Conservation (phyloP, 78 protist genomes). For the Planoprotostelium fungivorum region DNA sequence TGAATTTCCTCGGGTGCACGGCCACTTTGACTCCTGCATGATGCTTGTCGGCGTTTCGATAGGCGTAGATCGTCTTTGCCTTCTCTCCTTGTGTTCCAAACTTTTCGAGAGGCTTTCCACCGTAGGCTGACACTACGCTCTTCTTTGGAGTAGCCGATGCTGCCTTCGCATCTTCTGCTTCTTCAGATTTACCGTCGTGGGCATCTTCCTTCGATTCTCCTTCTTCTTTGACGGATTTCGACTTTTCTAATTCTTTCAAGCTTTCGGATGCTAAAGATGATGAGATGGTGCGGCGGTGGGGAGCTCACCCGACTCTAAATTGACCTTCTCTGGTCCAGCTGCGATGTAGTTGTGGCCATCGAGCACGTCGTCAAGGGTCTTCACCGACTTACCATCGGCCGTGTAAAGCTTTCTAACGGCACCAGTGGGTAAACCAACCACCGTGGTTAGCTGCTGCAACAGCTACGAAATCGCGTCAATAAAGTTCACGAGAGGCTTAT, state of each 20-base stretch:
- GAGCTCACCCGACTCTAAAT: neutral
- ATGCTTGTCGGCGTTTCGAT: slow-evolving; percentile 43
- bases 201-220: neutral
- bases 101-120: slow-evolving; percentile 2
- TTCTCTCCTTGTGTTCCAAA: slow-evolving; percentile 50
- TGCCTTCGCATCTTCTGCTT: too few species aligned
- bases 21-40: slow-evolving; percentile 19
- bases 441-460: slow-evolving; percentile 24
- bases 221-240: neutral
- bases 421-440: slow-evolving; percentile 41
- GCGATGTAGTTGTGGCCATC: slow-evolving; percentile 36
- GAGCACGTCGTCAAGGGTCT: slow-evolving; percentile 20
- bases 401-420: slow-evolving; percentile 33
- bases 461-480: neutral
- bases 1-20: slow-evolving; percentile 31
- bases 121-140: neutral
- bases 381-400: slow-evolving; percentile 20
- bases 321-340: neutral
- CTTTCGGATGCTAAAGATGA: neutral
- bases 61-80: slow-evolving; percentile 11
- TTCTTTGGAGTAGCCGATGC: too few species aligned
- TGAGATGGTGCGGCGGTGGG: neutral
- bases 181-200: neutral
- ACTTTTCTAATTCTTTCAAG: neutral
- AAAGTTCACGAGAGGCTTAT: neutral